These are phyloP conservation scores for Austroboletus niveus DNA, from an alignment of 1,284 basidiomycete genomes.

Conservation along the genomic window DNA sequence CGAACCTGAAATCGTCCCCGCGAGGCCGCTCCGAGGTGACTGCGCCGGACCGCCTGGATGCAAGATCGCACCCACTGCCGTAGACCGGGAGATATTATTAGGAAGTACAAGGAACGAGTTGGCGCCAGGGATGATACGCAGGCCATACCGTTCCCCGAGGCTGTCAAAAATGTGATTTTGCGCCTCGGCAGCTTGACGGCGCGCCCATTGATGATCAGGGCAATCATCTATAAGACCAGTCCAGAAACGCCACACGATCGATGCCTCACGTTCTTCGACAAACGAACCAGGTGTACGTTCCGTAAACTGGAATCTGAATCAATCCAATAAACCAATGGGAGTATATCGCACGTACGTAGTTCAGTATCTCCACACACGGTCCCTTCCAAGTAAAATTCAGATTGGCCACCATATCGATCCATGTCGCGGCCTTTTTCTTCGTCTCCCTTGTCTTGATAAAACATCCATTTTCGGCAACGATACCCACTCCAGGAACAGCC, in stretches of 20 bases:
- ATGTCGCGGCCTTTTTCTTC: too few species aligned
- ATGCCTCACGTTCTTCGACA: slow-evolving; percentile 83
- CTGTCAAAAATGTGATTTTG: slow-evolving; percentile 90
- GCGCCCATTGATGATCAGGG: slow-evolving; percentile 72
- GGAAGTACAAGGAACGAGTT: slow-evolving; percentile 83
- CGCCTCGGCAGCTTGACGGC: slow-evolving; percentile 83
- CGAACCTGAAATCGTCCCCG: not conserved
- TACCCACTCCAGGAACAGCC: too few species aligned
- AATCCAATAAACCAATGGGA: not conserved
- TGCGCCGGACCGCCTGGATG: slow-evolving; percentile 65
- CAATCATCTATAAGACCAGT: slow-evolving; percentile 46
- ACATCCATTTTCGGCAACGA: slow-evolving; percentile 76
- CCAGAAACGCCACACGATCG: slow-evolving; percentile 84
- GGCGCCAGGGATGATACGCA: slow-evolving; percentile 76
- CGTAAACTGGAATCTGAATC: slow-evolving; percentile 58
- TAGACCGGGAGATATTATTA: slow-evolving; percentile 65
- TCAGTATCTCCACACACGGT: slow-evolving; percentile 76
- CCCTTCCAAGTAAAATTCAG: slow-evolving; percentile 79
- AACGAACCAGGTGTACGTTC: slow-evolving; percentile 85
- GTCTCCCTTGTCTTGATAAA: too few species aligned
- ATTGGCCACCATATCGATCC: slow-evolving; percentile 55
- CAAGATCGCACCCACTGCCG: slow-evolving; percentile 67
- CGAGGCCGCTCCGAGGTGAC: slow-evolving; percentile 39
- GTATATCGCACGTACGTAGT: slow-evolving; percentile 56
- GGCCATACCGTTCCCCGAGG: slow-evolving; percentile 75